These are phyloP conservation scores for Astrothelium macrocarpum DNA, from an alignment of 495 filamentous ascomycete genomes.

Conservation along the genomic window DNA sequence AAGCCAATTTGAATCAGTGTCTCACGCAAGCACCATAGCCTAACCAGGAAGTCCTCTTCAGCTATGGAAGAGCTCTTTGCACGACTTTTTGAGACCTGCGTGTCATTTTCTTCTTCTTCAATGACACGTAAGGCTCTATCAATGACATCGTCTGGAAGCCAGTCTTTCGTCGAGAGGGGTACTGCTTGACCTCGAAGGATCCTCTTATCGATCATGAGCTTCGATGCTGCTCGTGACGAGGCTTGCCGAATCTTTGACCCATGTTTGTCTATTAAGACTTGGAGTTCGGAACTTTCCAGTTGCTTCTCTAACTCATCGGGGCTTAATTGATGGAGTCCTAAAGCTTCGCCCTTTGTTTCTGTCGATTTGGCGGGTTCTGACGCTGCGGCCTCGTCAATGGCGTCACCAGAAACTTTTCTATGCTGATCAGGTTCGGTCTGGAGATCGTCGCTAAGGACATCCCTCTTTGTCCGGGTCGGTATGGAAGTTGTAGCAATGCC, in stretches of 20 bases:
- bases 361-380: background rate
- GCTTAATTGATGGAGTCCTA: constrained; percentile 43
- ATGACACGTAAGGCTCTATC: constrained; percentile 57
- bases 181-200: constrained; percentile 66
- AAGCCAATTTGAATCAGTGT: constrained; percentile 61
- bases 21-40: constrained; percentile 71
- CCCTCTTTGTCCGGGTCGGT: constrained; percentile 53
- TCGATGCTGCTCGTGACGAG: constrained; percentile 53
- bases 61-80: constrained; percentile 34
- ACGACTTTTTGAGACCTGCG: constrained; percentile 33
- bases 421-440: constrained; percentile 9
- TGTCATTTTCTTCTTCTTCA: constrained; percentile 32
- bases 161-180: constrained; percentile 57
- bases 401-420: background rate
- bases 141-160: constrained; percentile 72
- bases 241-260: constrained; percentile 47
- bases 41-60: constrained; percentile 62
- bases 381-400: constrained; percentile 14
- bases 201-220: constrained; percentile 69
- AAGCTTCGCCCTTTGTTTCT: background rate
- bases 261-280: constrained; percentile 72
- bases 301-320: constrained; percentile 79
- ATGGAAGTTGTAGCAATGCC: constrained; percentile 89
- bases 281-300: constrained; percentile 71
- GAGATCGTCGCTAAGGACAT: background rate